These are phyloP conservation scores for Pilobolus umbonatus DNA, from an alignment of 192 early-diverging fungal genomes.

Conservation along the genomic window DNA sequence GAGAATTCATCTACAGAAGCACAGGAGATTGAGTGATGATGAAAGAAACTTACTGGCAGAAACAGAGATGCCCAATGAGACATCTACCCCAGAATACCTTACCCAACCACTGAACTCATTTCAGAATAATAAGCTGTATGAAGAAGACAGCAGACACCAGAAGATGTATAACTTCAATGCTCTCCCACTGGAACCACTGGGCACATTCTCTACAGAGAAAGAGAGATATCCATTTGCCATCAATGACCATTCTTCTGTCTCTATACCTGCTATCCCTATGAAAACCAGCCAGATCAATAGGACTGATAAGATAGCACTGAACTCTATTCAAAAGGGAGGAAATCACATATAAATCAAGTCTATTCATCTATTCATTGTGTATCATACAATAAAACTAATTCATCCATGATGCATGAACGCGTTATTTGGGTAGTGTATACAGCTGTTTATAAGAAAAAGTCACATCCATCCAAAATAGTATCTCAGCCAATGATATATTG, in stretches of 20 bases:
- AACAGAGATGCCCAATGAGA: background rate
- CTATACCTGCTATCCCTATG: background rate
- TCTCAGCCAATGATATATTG: no score
- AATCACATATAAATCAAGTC: no score
- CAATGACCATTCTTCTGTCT: background rate
- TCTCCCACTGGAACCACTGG: constrained; percentile 12
- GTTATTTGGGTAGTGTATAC: no score
- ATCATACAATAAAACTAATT: no score
- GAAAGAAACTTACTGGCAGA: constrained; percentile 1
- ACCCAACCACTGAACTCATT: background rate
- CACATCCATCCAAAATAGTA: no score
- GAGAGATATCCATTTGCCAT: background rate
- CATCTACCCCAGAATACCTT: background rate
- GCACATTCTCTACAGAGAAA: background rate
- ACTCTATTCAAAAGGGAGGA: no score
- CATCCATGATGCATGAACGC: no score
- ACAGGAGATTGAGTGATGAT: constrained; percentile 16
- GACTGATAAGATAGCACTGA: no score
- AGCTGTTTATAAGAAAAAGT: no score
- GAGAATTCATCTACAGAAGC: constrained; percentile 15
- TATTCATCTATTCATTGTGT: no score
- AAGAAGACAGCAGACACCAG: background rate
- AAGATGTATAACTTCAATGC: constrained; percentile 15
- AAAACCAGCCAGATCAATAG: no score
- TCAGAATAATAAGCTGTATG: background rate